Evolutionary conservation across 345 rosid species (phyloP).

Genomic region (Arabidopsis suecica): DNA sequence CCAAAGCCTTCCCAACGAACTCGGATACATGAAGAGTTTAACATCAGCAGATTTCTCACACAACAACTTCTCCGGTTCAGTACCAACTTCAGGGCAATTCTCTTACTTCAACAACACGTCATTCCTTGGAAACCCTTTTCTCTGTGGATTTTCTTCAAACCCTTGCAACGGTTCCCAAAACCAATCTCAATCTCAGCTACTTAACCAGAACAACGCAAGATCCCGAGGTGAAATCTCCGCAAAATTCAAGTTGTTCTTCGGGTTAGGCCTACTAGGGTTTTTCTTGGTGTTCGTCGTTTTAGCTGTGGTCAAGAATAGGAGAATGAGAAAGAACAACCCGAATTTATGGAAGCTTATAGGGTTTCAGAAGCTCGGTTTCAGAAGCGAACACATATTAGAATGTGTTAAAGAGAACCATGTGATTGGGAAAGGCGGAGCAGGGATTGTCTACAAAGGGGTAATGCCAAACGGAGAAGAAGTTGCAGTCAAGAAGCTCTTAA

Average conservation of each 20-base stretch:
- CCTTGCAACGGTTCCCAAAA: conserved; percentile 59
- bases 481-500: conserved; percentile 84
- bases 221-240: conserved; percentile 45
- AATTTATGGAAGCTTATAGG: conserved; percentile 82
- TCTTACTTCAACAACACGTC: conserved; percentile 81
- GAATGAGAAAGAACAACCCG: conserved; percentile 47
- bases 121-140: conserved; percentile 81
- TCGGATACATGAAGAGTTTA: conserved; percentile 81
- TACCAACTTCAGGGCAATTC: conserved; percentile 83
- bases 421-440: conserved; percentile 94
- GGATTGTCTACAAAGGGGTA: conserved; percentile 77
- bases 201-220: conserved; percentile 38
- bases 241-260: conserved; percentile 77
- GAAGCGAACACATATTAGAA: conserved; percentile 75
- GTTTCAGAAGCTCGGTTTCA: conserved; percentile 80
- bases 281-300: conserved; percentile 67
- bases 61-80: conserved; percentile 76
- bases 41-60: conserved; percentile 87
- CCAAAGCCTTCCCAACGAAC: conserved; percentile 61
- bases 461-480: conserved; percentile 91
- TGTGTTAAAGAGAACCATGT: conserved; percentile 88
- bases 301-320: conserved; percentile 68
- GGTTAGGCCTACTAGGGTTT: conserved; percentile 72
- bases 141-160: conserved; percentile 73
- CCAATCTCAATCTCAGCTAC: conserved; percentile 44